Conservation (phyloP, 345 rosid genomes). For the Sonneratia caseolaris region DNA sequence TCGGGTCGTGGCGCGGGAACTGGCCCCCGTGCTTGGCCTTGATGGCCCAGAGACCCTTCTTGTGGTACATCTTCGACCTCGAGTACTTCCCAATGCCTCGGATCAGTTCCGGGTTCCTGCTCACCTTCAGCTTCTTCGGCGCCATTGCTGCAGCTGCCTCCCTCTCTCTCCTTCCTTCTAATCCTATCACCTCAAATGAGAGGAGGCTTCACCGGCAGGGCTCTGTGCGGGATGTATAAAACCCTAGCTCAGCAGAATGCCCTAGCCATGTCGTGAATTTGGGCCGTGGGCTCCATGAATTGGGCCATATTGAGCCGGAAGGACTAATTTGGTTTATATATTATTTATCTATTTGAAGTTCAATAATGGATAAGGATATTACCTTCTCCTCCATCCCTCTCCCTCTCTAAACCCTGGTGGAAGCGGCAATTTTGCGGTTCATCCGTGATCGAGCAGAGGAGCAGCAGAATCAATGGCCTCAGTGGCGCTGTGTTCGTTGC, state of each 20-base stretch:
- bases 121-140: slow-evolving; percentile 25
- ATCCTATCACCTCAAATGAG: neutral
- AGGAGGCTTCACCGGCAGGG: neutral
- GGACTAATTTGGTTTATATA: too few relatives aligned
- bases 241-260: too few relatives aligned
- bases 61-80: slow-evolving; percentile 58
- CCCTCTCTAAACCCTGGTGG: neutral
- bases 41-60: slow-evolving; percentile 66
- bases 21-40: slow-evolving; percentile 85
- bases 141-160: slow-evolving; percentile 28
- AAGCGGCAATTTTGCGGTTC: neutral
- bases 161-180: neutral
- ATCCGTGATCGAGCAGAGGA: neutral
- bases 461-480: slow-evolving; percentile 22
- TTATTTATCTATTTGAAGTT: too few relatives aligned
- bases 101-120: slow-evolving; percentile 50
- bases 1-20: slow-evolving; percentile 70
- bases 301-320: too few relatives aligned
- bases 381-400: neutral
- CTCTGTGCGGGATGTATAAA: too few relatives aligned
- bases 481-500: slow-evolving; percentile 15
- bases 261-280: too few relatives aligned
- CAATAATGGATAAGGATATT: neutral
- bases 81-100: slow-evolving; percentile 60
- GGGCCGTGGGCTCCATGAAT: too few relatives aligned